Percentiles rank a stretch among this genome's conserved stretches.
Evolutionary conservation across 2,329 filamentous ascomycete genomes (phyloP).

Genomic region (Claviceps humidiphila): DNA sequence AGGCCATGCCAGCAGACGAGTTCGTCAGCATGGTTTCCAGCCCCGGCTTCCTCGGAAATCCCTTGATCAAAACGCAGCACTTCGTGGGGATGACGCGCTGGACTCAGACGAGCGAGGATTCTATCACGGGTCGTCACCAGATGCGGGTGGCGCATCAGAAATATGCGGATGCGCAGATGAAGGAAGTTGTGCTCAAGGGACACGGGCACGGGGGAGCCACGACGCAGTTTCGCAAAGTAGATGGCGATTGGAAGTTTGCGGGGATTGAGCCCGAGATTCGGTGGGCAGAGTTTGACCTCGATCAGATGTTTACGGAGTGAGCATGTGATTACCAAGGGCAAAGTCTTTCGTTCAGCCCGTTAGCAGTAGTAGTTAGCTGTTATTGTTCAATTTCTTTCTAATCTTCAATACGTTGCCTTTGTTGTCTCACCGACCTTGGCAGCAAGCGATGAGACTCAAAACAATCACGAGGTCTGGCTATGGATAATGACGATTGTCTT

Average conservation of each 20-base stretch:
- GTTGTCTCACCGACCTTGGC: too few relatives aligned
- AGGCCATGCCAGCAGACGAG: constrained; percentile 40
- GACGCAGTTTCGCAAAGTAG: constrained; percentile 43
- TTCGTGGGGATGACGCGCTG: constrained; percentile 40
- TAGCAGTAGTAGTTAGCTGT: too few relatives aligned
- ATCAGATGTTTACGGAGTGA: neutral
- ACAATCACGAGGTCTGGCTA: too few relatives aligned
- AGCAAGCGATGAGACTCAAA: too few relatives aligned
- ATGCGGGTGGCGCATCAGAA: constrained; percentile 44
- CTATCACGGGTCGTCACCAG: constrained; percentile 41
- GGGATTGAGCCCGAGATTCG: constrained; percentile 38
- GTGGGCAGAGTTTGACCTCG: constrained; percentile 32
- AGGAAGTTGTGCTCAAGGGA: constrained; percentile 37
- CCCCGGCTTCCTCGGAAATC: constrained; percentile 38
- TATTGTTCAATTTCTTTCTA: too few relatives aligned
- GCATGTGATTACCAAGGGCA: too few relatives aligned
- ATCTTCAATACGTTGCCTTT: too few relatives aligned
- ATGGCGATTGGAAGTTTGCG: constrained; percentile 45
- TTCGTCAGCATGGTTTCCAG: constrained; percentile 39
- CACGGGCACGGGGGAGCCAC: constrained; percentile 41
- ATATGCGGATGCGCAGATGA: constrained; percentile 34
- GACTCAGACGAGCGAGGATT: constrained; percentile 32
- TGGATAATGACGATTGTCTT: too few relatives aligned
- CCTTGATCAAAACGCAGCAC: constrained; percentile 41
- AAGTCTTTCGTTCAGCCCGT: too few relatives aligned